phyloP scores from a whole-genome alignment of 305 asterid species.

The Solanum hybrid region DNA sequence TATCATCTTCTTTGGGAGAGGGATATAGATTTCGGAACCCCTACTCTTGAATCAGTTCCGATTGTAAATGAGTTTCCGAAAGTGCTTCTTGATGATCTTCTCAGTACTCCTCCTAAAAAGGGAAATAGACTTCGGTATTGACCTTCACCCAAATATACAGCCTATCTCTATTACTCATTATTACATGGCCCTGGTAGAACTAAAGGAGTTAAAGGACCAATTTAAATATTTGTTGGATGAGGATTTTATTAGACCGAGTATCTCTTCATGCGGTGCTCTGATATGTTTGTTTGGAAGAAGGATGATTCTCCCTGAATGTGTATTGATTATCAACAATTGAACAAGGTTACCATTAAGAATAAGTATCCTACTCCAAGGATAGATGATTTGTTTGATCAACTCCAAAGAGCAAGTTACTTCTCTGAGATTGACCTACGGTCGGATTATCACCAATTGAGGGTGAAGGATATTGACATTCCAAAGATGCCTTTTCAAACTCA shows the following conservation, averaged over 20 bases:
- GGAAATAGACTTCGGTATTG: not conserved
- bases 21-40: not conserved
- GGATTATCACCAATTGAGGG: not conserved
- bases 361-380: not conserved
- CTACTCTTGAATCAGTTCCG: not conserved
- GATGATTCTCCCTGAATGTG: not conserved
- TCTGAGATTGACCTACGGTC: not conserved
- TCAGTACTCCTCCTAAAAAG: not conserved
- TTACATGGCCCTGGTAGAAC: rapidly evolving
- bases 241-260: no score
- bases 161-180: not conserved
- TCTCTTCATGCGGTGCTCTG: not conserved
- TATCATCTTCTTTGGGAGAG: not conserved
- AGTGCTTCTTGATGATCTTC: not conserved
- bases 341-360: not conserved
- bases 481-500: not conserved
- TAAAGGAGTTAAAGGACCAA: not conserved
- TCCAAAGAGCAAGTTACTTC: not conserved
- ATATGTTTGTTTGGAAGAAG: no score
- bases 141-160: rapidly evolving
- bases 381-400: not conserved
- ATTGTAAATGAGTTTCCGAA: not conserved
- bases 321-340: not conserved
- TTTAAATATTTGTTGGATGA: not conserved
- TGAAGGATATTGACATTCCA: not conserved